These are phyloP conservation scores for Leptographium procerum DNA, from an alignment of 2,329 filamentous ascomycete species.

Conservation along the genomic window DNA sequence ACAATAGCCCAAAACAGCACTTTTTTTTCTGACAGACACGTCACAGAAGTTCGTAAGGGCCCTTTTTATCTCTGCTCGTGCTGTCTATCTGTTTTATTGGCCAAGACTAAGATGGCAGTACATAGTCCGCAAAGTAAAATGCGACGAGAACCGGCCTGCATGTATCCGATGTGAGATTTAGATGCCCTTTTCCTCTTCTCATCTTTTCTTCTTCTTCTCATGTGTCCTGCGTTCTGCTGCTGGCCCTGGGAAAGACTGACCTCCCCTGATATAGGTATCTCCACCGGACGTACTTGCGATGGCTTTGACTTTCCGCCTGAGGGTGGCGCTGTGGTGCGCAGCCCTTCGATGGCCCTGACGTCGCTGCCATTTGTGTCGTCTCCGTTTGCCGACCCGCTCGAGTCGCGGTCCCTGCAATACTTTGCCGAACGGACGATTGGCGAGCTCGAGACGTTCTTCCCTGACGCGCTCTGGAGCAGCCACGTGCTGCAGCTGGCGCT, in stretches of 20 bases:
- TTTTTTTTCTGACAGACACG: neutral
- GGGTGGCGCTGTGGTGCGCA: neutral
- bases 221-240: too few species aligned
- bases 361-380: neutral
- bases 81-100: too few species aligned
- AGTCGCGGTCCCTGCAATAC: constrained; percentile 7
- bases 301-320: constrained; percentile 1
- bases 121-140: constrained; percentile 9
- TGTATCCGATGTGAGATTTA: constrained; percentile 7
- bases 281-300: constrained; percentile 6
- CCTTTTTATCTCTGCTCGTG: neutral
- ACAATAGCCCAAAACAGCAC: neutral
- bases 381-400: constrained; percentile 3
- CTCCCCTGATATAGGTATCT: constrained; percentile 5
- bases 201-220: too few species aligned
- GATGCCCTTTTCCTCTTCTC: neutral
- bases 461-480: constrained; percentile 10
- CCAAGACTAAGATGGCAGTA: neutral
- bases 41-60: neutral
- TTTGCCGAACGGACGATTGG: constrained; percentile 7
- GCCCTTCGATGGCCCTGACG: neutral
- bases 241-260: too few species aligned
- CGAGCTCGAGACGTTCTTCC: constrained; percentile 8
- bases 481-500: constrained; percentile 9
- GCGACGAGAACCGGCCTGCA: constrained; percentile 7